Base-by-base conservation (phyloP, 2,329 filamentous ascomycete genomes). In the Beauveria bassiana region DNA sequence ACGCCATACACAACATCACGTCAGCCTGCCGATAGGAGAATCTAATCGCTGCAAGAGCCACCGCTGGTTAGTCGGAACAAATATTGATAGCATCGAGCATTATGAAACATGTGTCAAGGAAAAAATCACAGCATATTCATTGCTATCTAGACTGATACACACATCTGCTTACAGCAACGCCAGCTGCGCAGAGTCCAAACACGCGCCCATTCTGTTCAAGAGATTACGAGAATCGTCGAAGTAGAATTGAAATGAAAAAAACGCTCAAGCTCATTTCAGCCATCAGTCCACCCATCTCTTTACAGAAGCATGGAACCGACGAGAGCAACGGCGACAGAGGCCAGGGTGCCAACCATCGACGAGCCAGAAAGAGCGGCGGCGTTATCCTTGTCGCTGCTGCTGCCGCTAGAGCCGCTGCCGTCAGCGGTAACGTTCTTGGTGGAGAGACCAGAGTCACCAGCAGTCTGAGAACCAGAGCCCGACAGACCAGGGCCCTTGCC, bases 381-480 rank as follows among this genome's bases (percentile, higher is more conserved):
- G 50, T 68, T 68, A 24, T 67, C 65, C 22, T 62, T 63, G 52
- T 57, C 43, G 7, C 63, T 53, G 31, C 63, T 53, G 28, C 54
- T 43, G 62, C 62, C 64, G n/a, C 69, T 73, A 54, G 68, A 68
- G 22, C 69, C 73, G 46, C 71, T 66, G 54, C 71, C 62, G 28
- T 72, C 73, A 42, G 67, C 65, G 34, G 73, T 74, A 56, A 69
- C 70, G 64, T 75, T 75, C 61, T 73, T 74, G 18, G 79, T 80
- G 45, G 80, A 79, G 20, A 77, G 78, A 50, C 79, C 76, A 59
- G 76, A 74, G 68, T 74, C 77, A 6, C 73, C 75, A 12, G 78
- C 76, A 55, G 79, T 76, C 74, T 85, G 82, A 24, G 83, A 86
- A 26, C 83, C 83, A 22, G 70, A 67, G 6, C 82, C 82, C 3